phyloP scores from a whole-genome alignment of 208 protist species.

The Angomonas deanei region DNA sequence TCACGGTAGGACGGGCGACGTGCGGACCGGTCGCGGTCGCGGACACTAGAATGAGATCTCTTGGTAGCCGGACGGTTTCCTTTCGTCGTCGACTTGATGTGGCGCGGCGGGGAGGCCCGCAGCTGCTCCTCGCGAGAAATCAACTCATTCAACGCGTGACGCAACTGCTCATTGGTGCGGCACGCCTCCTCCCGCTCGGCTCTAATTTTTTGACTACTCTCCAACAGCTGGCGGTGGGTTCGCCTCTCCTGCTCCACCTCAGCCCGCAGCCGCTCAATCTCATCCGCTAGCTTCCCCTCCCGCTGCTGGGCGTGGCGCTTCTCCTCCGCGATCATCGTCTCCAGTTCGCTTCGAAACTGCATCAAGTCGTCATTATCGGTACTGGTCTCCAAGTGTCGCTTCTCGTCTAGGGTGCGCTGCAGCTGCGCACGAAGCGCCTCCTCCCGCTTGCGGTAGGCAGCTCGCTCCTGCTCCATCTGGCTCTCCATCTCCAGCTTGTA shows the following conservation, averaged over 20 bases:
- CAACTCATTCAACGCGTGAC: conserved; percentile 59
- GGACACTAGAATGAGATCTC: not conserved
- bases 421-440: conserved; percentile 72
- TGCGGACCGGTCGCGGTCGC: not conserved
- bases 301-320: conserved; percentile 49
- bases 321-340: conserved; percentile 69
- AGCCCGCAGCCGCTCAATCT: conserved; percentile 50
- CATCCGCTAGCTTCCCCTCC: conserved; percentile 40
- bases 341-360: conserved; percentile 66
- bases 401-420: conserved; percentile 57
- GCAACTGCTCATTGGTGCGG: conserved; percentile 64
- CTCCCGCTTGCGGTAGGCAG: conserved; percentile 64
- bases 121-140: conserved; percentile 23
- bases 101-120: not conserved
- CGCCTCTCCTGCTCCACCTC: conserved; percentile 58
- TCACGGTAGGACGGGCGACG: conserved; percentile 50
- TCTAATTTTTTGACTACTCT: conserved; percentile 50
- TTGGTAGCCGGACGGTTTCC: not conserved
- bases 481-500: conserved; percentile 86
- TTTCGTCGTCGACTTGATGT: not conserved
- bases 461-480: conserved; percentile 77
- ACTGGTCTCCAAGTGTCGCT: conserved; percentile 51
- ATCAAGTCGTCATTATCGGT: conserved; percentile 43
- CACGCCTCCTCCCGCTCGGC: conserved; percentile 53
- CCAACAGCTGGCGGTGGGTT: conserved; percentile 31